These are phyloP conservation scores for Coleophoma crateriformis DNA, from an alignment of 2,329 filamentous ascomycete genomes.

Conservation along the genomic window DNA sequence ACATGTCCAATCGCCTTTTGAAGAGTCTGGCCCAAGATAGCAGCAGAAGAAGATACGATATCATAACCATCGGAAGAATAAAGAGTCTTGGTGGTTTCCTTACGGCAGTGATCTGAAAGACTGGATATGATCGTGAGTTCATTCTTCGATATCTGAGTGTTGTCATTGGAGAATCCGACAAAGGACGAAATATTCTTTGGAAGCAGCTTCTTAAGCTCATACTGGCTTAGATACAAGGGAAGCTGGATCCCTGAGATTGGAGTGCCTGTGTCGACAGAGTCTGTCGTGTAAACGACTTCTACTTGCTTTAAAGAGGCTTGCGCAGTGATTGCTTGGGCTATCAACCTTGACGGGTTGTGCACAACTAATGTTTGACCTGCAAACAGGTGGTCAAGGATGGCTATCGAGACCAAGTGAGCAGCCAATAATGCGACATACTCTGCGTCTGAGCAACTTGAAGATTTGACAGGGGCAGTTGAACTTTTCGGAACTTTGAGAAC, in stretches of 20 bases:
- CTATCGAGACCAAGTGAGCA: background rate
- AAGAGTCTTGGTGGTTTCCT: background rate
- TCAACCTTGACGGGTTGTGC: background rate
- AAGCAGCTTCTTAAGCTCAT: background rate
- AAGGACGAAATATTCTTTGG: background rate
- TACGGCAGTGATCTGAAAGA: background rate
- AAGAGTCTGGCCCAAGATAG: background rate
- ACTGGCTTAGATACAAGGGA: background rate
- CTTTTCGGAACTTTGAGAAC: background rate
- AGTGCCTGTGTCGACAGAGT: background rate
- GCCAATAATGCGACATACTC: background rate
- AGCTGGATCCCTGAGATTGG: conserved; percentile 1
- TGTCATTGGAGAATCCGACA: background rate
- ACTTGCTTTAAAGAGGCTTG: background rate
- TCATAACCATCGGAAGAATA: background rate
- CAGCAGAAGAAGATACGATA: background rate
- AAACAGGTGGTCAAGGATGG: background rate
- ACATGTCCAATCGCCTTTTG: background rate
- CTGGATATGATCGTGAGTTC: background rate
- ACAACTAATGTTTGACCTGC: background rate
- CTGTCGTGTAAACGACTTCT: background rate
- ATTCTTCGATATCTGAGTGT: background rate
- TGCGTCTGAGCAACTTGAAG: background rate
- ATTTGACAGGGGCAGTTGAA: background rate
- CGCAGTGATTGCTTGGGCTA: background rate